These are phyloP conservation scores for Pelargonium australe DNA, from an alignment of 441 rosid genomes.

Conservation along the genomic window DNA sequence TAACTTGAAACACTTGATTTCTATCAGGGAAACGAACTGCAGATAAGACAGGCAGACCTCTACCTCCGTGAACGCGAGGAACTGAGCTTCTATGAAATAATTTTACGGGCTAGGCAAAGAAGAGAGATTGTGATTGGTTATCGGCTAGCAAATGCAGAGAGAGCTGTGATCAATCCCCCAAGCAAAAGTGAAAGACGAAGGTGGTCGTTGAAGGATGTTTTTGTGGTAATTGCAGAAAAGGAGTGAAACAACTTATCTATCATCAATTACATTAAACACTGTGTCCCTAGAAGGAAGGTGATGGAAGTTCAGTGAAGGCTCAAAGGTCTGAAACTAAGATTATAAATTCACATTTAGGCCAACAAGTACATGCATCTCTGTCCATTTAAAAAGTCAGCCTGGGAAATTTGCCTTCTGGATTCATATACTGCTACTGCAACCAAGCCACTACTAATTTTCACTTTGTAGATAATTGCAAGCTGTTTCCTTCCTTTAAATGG, in stretches of 20 bases:
- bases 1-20: neutral
- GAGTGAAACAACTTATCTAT: conserved; percentile 27
- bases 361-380: neutral
- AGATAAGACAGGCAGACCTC: conserved; percentile 54
- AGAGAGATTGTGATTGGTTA: conserved; percentile 66
- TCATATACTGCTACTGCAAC: neutral
- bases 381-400: neutral
- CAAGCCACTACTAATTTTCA: neutral
- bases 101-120: conserved; percentile 49
- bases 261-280: neutral
- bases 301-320: neutral
- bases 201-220: conserved; percentile 49
- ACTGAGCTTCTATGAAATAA: conserved; percentile 53
- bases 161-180: conserved; percentile 55
- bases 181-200: conserved; percentile 39
- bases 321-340: neutral
- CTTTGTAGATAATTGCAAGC: neutral
- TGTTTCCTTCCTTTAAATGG: neutral
- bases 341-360: neutral
- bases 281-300: neutral
- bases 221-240: conserved; percentile 57
- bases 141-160: conserved; percentile 45
- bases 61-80: conserved; percentile 57
- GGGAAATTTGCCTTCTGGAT: neutral
- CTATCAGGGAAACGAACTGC: conserved; percentile 64